Evolutionary conservation across 805 yeast species (phyloP).

Genomic region (Hanseniaspora vineae): DNA sequence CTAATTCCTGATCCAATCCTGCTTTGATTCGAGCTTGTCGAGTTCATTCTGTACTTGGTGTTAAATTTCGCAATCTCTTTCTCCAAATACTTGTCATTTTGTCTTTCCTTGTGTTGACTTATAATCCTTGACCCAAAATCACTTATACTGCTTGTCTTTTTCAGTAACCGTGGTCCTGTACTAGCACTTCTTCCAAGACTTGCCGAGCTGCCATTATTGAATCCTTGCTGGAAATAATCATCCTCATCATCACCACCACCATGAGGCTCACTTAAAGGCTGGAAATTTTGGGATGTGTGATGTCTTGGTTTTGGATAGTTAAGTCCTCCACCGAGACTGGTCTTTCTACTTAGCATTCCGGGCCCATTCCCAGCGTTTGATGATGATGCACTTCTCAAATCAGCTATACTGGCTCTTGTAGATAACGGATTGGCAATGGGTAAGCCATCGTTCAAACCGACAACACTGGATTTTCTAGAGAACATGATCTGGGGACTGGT

Average conservation of each 20-base stretch:
- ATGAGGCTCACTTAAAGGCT: not conserved
- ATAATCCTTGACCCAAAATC: not conserved
- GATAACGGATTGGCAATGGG: not conserved
- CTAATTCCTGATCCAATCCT: constrained; percentile 5
- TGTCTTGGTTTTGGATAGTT: not conserved
- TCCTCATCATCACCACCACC: too few species aligned
- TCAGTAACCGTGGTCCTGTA: not conserved
- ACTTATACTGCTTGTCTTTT: not conserved
- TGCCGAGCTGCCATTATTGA: not conserved
- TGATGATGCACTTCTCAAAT: not conserved
- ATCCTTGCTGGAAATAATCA: not conserved
- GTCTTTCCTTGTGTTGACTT: not conserved
- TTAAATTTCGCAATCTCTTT: constrained; percentile 6
- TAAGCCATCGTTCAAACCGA: not conserved
- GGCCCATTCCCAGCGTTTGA: too few species aligned
- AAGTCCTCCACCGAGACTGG: not conserved
- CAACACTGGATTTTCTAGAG: not conserved
- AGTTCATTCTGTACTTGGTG: constrained; percentile 3
- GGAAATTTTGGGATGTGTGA: not conserved
- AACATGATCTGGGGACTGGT: not conserved
- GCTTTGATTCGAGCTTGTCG: constrained; percentile 1
- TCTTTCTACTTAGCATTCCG: not conserved
- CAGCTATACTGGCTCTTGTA: not conserved
- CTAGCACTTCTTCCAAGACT: not conserved
- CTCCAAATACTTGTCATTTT: constrained; percentile 6